Evolutionary conservation across 2,329 filamentous ascomycete genomes (phyloP), one percentile per base, ranked within the genome.

Genomic region (Lomentospora prolificans): DNA sequence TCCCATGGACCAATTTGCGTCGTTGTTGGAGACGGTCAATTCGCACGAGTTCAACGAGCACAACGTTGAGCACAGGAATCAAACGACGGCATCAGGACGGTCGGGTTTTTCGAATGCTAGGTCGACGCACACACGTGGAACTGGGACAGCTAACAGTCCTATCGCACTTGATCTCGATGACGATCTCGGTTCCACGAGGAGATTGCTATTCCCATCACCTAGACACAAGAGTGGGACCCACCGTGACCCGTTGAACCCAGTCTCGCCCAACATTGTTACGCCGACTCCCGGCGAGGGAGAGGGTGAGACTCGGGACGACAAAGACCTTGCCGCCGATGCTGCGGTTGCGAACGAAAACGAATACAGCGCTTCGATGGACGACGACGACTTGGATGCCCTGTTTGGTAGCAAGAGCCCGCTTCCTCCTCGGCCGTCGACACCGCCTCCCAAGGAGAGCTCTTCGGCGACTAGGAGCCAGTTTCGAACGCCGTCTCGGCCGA

Each of bases 151-250:
- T 14, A 70, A 78, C 51, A 83, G 77, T 61, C 81, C 82, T 14
- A 80, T 85, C 31, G 73, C 79, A 41, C 62, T 74, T 53, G 75
- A 77, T 31, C 70, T 79, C 52, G 69, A 75, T 55, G 67, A 72
- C n/a, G 68, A 71, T 10, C 67, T 76, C 17, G 81, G 79, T 31
- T 70, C 66, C 53, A 90, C 86, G 0, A 78, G 86, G 58, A 78
- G 89, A 57, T 69, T 91, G 2, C 75, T 94, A 1, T 94, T 94
- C 64, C 86, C 89, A 1, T 90, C 87, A 0, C 88, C 88, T 2
- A 78, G 84, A 46, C 86, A 86, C 60, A 79, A 82, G 28, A 80
- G 78, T 33, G 53, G 53, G 28, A 24, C 41, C 17, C 75, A 81
- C 50, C 46, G 48, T 24, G 71, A 83, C 64, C 77, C 80, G 22